Evolutionary conservation across 306 rosid genomes (phyloP), one percentile per base, ranked within the genome.

Genomic region (Cicer arietinum): DNA sequence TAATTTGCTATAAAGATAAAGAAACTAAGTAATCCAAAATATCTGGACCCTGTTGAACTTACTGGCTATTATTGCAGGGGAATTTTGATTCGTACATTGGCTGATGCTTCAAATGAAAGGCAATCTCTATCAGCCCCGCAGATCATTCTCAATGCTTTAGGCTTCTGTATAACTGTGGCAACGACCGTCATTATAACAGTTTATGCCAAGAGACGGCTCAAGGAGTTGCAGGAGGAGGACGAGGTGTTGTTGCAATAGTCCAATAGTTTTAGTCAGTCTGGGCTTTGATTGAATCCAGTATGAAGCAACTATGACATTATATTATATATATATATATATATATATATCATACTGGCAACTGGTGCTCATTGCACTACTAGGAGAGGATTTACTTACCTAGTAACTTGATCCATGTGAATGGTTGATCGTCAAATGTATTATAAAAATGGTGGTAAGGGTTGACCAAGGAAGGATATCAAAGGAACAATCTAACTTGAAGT

Each of bases 1-100:
- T 54, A 30, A 41, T 18, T 46, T 53, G 48, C 72, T 13, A 47
- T 53, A 12, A 67, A 73, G 69, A 53, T 67, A 5, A 77, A 12
- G 80, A 20, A 76, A 68, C 74, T 44, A 17, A 39, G 5, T 25
- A 7, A 22, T 13, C 59, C 59, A 74, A 62, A 44, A 7, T 56
- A 52, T 79, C 10, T 50, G 58, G 44, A 70, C 63, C 58, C 53
- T 58, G 51, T 59, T 12, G 42, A 77, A 71, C 77, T 71, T 30
- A 67, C 40, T 76, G 44, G 47, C 73, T 57, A 54, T 71, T 12
- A 8, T 18, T 85, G 81, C 89, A 95, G 99, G 50, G 99, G 99
- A 64, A 92, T 90, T 74, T 74, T 95, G 61, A 92, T 95, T 71
- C 75, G 77, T 81, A 89, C 99, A 18, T 74, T 95, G 72, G 99